phyloP scores from a whole-genome alignment of 2,329 filamentous ascomycete genomes.

The Neofusicoccum parvum region DNA sequence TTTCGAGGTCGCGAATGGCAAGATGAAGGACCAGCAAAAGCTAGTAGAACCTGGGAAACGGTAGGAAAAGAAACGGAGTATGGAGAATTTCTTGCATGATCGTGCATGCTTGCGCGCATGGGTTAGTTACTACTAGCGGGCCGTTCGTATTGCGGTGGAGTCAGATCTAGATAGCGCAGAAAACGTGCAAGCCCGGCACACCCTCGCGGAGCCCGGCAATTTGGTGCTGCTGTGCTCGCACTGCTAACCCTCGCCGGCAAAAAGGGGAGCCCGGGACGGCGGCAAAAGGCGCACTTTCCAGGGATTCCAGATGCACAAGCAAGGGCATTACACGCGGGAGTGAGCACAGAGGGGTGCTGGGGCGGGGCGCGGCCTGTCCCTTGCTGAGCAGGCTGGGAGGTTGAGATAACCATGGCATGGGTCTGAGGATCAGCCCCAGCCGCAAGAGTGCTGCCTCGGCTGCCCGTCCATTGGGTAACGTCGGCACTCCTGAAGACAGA shows the following conservation, averaged over 20 bases:
- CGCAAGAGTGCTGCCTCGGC: background rate
- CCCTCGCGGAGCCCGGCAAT: background rate
- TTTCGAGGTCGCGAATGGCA: no score
- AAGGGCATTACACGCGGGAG: background rate
- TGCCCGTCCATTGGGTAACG: background rate
- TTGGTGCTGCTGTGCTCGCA: background rate
- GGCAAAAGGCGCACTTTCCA: background rate
- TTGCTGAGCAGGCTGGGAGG: background rate
- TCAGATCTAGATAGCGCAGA: no score
- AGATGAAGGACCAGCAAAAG: no score
- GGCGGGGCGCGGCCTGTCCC: background rate
- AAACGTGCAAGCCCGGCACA: background rate
- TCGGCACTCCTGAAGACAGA: background rate
- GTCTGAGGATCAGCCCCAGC: background rate
- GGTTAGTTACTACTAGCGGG: no score
- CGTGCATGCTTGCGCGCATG: no score
- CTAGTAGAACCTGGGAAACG: no score
- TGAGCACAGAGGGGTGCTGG: no score
- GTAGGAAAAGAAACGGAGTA: no score
- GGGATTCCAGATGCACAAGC: background rate
- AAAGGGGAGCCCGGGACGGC: background rate
- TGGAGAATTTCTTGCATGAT: no score
- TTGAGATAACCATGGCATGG: background rate
- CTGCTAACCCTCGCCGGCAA: background rate
- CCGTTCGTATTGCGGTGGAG: no score